Evolutionary conservation across 2,329 filamentous ascomycete species (phyloP), one percentile per base, ranked within the genome.

Genomic region (Didymella arachidicola): DNA sequence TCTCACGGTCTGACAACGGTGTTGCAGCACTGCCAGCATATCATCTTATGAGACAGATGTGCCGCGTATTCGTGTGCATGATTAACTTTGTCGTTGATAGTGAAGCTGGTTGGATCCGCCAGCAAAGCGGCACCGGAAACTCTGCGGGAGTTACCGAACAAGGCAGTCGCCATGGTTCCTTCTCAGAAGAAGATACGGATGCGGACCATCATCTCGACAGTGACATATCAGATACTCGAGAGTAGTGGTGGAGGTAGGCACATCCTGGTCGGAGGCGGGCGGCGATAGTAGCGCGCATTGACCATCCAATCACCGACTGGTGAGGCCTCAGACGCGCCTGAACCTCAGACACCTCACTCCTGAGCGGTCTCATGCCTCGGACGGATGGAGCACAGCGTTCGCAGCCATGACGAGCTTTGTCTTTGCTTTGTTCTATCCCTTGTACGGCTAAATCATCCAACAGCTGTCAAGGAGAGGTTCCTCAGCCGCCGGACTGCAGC

Each of bases 301-400:
- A 18, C 52, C 57, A 41, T 29, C 52, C 52, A 56, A 60, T 56
- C 27, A 48, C 22, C n/a, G 42, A 12, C 22, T 19, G 18, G 29
- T 42, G 18, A 47, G 29, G 52, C 42, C 46, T 19, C 34, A 19
- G 36, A 55, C 47, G 47, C 57, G 57, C 57, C 45, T 26, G 43
- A 55, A 56, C 36, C 47, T 60, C 52, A 60, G 53, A 60, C 57
- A 46, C 42, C 30, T 51, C 42, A 26, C 44, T 14, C 12, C 51
- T 51, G 43, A 39, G 56, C 56, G 56, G 56, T 45, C 34, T 59
- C 10, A 42, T 59, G 50, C 50, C 34, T 48, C 46, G 38, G 29
- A 30, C 36, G 32, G 26, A 39, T 38, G 55, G 41, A 53, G 38
- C n/a, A 58, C 48, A 49, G 32, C 55, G 39, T 45, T 30, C 25